Base-by-base conservation (phyloP, 805 yeast species). In the Pichia scutulata region DNA sequence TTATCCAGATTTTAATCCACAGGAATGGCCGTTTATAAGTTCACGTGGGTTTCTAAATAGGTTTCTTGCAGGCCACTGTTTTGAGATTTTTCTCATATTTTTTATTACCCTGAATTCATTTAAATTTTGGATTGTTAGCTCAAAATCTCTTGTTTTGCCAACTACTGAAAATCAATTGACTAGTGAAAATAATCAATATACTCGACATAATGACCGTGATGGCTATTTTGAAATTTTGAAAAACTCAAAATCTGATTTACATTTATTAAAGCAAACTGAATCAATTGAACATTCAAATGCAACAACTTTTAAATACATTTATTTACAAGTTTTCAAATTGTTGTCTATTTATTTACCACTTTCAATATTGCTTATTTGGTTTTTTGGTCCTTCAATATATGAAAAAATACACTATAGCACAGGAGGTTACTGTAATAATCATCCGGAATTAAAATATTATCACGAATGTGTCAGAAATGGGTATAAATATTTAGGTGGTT, bases 401-500 rank as follows among this genome's bases (percentile, higher is more conserved):
- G 69, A 65, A 40, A 49, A 67, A 40, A 52, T 72, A 2, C 64
- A 68, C 46, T 54, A 62, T n/a, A 21, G 51, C 2, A 64, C 73
- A 0, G 76, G 76, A 0, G 78, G 77, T 1, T 59, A 61, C 37
- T 74, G 78, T 52, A 49, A 59, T 0, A 51, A 54, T 48, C 56
- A 57, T 52, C 10, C 55, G 28, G n/a, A 46, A 14, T 40, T 58
- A 25, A 48, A 42, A 37, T 52, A 60, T 52, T 59, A 56, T 47
- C 33, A 47, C 16, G 47, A 57, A 37, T 64, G 69, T 41, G 46
- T 58, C 14, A 47, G 47, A 8, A 51, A 54, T 24, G 61, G 55
- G 1, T 56, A 49, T 13, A 65, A 60, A 19, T 74, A 76, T 72
- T 51, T 62, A 2, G 67, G 69, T 14, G 74, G 74, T 7, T 66